These are phyloP conservation scores for Tranzscheliella williamsii DNA, from an alignment of 1,284 basidiomycete genomes.

Conservation along the genomic window DNA sequence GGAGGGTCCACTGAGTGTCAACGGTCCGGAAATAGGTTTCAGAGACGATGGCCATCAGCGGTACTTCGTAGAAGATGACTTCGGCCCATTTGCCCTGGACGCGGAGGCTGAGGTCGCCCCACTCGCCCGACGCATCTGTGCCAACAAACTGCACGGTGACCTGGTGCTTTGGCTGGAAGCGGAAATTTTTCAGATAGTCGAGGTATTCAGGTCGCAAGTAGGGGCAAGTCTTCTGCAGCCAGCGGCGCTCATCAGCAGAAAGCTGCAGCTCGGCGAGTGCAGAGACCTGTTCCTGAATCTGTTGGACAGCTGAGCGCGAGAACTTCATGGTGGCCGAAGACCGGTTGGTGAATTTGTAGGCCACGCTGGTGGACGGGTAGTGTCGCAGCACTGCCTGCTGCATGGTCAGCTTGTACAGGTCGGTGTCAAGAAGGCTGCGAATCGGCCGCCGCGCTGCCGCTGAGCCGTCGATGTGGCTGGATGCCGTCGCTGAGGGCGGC, in stretches of 20 bases:
- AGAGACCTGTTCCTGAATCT: conserved; percentile 66
- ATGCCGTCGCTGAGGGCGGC: no score
- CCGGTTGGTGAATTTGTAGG: conserved; percentile 82
- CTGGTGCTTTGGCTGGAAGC: conserved; percentile 77
- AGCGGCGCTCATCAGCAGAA: conserved; percentile 70
- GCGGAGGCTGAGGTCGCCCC: conserved; percentile 75
- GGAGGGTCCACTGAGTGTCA: conserved; percentile 79
- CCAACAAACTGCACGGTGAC: conserved; percentile 72
- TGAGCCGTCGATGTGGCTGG: no score
- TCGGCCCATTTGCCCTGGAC: conserved; percentile 81
- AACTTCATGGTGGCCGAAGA: conserved; percentile 71
- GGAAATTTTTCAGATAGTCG: conserved; percentile 72
- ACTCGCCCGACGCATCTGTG: conserved; percentile 54
- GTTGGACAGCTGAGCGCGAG: conserved; percentile 71
- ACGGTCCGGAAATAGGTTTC: conserved; percentile 74
- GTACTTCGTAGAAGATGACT: conserved; percentile 94
- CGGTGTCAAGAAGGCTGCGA: conserved; percentile 83
- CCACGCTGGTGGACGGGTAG: conserved; percentile 71
- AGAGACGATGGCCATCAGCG: conserved; percentile 84
- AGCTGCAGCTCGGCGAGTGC: conserved; percentile 73
- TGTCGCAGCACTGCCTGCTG: conserved; percentile 87
- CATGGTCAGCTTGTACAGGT: conserved; percentile 98
- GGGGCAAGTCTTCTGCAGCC: conserved; percentile 74
- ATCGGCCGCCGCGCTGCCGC: conserved; percentile 17
- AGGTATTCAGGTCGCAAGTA: conserved; percentile 78